These are phyloP conservation scores for Helicocarpus griseus DNA, from an alignment of 2,329 filamentous ascomycete species.

Conservation along the genomic window DNA sequence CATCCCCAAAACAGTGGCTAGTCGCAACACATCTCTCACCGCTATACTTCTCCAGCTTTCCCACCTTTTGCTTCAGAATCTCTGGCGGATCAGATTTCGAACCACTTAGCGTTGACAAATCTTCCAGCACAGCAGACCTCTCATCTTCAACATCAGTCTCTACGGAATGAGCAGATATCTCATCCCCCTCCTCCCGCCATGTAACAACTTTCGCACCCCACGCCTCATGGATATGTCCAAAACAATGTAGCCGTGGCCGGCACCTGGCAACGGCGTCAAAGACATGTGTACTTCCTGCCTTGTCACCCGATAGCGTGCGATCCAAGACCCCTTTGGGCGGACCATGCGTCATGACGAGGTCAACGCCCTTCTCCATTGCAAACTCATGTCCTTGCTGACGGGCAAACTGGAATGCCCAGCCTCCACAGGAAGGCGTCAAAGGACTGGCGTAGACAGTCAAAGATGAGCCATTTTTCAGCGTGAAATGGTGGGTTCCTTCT, in stretches of 20 bases:
- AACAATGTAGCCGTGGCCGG: conserved; percentile 30
- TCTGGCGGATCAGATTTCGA: background rate
- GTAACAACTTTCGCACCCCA: conserved; percentile 48
- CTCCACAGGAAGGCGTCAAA: background rate
- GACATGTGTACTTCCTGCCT: background rate
- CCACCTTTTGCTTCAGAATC: background rate
- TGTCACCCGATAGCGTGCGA: background rate
- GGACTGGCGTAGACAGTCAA: conserved; percentile 1
- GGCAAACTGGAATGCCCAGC: background rate
- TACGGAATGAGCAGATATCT: conserved; percentile 36
- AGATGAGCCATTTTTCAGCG: background rate
- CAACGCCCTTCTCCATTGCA: background rate
- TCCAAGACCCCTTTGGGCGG: background rate
- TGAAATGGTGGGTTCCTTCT: background rate
- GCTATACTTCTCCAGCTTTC: background rate
- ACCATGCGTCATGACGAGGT: background rate
- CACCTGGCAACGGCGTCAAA: conserved; percentile 13
- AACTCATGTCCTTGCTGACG: background rate
- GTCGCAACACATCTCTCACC: background rate
- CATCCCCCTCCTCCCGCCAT: conserved; percentile 36
- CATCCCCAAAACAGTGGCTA: conserved; percentile 1
- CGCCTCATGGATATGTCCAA: conserved; percentile 38
- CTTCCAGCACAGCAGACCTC: conserved; percentile 29
- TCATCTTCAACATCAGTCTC: conserved; percentile 39
- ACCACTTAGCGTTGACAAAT: conserved; percentile 17